Conservation (phyloP, 1,139 yeast genomes). For the Suhomyces panamericanus region DNA sequence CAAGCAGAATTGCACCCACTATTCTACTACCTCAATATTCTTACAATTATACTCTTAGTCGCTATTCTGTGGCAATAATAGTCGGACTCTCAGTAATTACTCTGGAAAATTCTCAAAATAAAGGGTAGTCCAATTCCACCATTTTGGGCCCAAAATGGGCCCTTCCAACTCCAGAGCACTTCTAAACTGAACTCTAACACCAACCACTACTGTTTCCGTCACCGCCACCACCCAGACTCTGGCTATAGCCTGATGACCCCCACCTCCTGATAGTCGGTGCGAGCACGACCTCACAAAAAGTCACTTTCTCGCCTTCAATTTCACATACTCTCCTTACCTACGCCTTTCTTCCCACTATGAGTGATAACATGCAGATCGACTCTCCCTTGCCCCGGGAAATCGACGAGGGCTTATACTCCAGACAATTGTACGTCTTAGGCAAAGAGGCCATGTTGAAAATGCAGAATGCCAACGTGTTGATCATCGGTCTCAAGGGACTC, state of each 20-base stretch:
- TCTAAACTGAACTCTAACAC: neutral
- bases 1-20: too few relatives aligned
- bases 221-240: neutral
- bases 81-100: too few relatives aligned
- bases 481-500: constrained; percentile 85
- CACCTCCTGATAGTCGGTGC: constrained; percentile 1
- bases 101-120: too few relatives aligned
- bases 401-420: constrained; percentile 92
- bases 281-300: neutral
- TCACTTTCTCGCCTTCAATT: constrained; percentile 2
- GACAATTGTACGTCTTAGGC: constrained; percentile 92
- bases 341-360: constrained; percentile 17
- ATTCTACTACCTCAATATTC: too few relatives aligned
- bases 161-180: too few relatives aligned
- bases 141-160: too few relatives aligned
- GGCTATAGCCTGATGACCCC: neutral
- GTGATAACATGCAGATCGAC: constrained; percentile 56
- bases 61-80: too few relatives aligned
- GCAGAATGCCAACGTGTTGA: constrained; percentile 87
- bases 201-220: neutral
- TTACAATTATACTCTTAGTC: too few relatives aligned
- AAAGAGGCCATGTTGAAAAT: constrained; percentile 97
- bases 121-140: too few relatives aligned
- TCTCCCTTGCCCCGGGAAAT: constrained; percentile 56
- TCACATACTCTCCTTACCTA: neutral